Percentiles rank a stretch among this genome's conserved stretches.
These are phyloP conservation scores for Cercospora canescens DNA, from an alignment of 2,329 filamentous ascomycete genomes.

Conservation along the genomic window DNA sequence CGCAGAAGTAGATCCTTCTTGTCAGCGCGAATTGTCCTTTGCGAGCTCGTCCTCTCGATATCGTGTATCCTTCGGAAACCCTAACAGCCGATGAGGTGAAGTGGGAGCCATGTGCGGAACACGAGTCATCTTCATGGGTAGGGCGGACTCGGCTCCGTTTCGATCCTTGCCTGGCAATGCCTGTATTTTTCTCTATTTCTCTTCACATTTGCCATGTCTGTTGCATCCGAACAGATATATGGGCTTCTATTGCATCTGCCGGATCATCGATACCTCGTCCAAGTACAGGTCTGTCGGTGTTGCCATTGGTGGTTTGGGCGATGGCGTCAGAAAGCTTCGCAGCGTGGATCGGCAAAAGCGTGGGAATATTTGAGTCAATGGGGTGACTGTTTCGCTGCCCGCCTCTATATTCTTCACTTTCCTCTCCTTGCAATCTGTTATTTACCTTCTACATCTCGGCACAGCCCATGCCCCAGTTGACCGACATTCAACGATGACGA, in stretches of 20 bases:
- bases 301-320: background rate
- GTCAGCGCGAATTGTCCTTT: too few species aligned
- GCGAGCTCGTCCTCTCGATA: too few species aligned
- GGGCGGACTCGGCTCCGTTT: too few species aligned
- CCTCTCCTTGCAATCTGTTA: background rate
- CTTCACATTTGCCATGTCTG: too few species aligned
- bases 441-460: background rate
- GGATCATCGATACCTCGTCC: background rate
- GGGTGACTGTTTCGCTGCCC: background rate
- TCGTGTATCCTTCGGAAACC: too few species aligned
- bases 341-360: background rate
- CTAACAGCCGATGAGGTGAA: too few species aligned
- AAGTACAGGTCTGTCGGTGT: background rate
- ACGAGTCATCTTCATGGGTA: too few species aligned
- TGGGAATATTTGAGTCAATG: background rate
- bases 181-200: too few species aligned
- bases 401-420: background rate
- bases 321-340: slow-evolving; percentile 3
- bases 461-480: background rate
- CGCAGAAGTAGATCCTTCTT: too few species aligned
- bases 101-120: too few species aligned
- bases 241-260: background rate
- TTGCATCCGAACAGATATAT: too few species aligned
- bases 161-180: too few species aligned
- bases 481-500: slow-evolving; percentile 24